Percentiles rank a stretch among this genome's conserved stretches.
phyloP scores from a whole-genome alignment of 2,329 filamentous ascomycete species.

The Verticillium albo-atrum region DNA sequence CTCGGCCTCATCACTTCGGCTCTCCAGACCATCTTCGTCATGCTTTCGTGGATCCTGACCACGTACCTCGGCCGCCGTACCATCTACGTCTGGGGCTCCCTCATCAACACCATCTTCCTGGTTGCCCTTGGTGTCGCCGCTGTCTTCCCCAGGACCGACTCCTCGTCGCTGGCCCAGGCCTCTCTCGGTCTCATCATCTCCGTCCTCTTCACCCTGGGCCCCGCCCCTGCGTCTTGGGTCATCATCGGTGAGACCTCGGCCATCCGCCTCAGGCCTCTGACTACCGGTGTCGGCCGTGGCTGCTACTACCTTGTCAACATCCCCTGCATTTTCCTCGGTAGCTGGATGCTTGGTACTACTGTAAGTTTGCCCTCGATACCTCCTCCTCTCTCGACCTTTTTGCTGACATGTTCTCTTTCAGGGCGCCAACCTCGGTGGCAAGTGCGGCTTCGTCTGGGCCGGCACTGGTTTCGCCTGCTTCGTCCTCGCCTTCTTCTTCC shows the following conservation, averaged over 20 bases:
- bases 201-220: conserved; percentile 58
- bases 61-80: conserved; percentile 42
- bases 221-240: conserved; percentile 61
- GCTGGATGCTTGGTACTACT: conserved; percentile 55
- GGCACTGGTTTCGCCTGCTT: conserved; percentile 53
- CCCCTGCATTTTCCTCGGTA: conserved; percentile 59
- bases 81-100: conserved; percentile 44
- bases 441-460: conserved; percentile 57
- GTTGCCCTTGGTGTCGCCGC: conserved; percentile 55
- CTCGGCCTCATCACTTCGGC: conserved; percentile 49
- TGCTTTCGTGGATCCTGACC: conserved; percentile 47
- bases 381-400: neutral
- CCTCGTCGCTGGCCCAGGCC: conserved; percentile 51
- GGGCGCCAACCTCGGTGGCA: conserved; percentile 43
- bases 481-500: conserved; percentile 38
- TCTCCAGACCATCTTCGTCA: conserved; percentile 55
- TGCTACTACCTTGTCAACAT: conserved; percentile 62
- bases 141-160: conserved; percentile 36
- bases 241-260: conserved; percentile 65
- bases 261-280: conserved; percentile 60
- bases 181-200: conserved; percentile 61
- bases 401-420: conserved; percentile 20
- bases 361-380: too few relatives aligned
- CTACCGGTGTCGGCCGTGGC: conserved; percentile 59
- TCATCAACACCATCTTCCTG: conserved; percentile 48